Base-by-base conservation (phyloP, 78 protist species). In the Parvularia atlantis region DNA sequence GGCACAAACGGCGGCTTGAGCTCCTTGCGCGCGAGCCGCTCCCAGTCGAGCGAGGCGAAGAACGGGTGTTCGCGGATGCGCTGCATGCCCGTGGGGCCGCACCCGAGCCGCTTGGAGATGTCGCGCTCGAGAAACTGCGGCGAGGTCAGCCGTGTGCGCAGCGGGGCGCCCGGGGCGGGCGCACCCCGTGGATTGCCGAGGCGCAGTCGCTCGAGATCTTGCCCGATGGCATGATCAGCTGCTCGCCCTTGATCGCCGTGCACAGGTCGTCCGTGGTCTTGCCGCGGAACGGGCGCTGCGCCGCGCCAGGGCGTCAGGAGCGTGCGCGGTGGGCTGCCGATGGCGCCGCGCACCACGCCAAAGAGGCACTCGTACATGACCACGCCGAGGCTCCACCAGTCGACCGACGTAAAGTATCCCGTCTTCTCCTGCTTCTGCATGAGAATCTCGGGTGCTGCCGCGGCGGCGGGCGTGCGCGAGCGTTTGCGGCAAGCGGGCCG, bases 351-450 rank as follows among this genome's bases (percentile, higher is more conserved):
- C 46, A 41, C 46, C 46, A 4, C 19, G 1, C 86, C 86, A 14
- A 6, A 68, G 20, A 77, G 65, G 57, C 84, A 57, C 74, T 88
- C 90, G 67, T 59, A 86, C 56, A 78, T 2, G 58, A 88, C 76
- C 26, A 84, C 82, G 13, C 93, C 93, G n/a, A 88, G 80, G 0
- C 71, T 39, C 93, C 93, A 88, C 87, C 87, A 88, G 79, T 88
- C 93, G 66, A 80, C 78, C 24, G 71, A 88, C 43, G 4, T 0
- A 63, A 62, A 70, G 68, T 88, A 88, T 37, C 86, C 78, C 11
- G 14, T 16, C 54, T 17, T 4, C 56, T 35, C 20, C 9, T 26
- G 20, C 66, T 20, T 36, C 50, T 66, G 17, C 54, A 9, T 46
- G 36, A 52, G 9, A 11, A 53, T 14, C 62, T 26, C 33, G 33